A percentile compares a stretch with the other conserved stretches of the same genome.
These are phyloP conservation scores for Wickerhamiella siamensis DNA, from an alignment of 805 yeast species.

Conservation along the genomic window DNA sequence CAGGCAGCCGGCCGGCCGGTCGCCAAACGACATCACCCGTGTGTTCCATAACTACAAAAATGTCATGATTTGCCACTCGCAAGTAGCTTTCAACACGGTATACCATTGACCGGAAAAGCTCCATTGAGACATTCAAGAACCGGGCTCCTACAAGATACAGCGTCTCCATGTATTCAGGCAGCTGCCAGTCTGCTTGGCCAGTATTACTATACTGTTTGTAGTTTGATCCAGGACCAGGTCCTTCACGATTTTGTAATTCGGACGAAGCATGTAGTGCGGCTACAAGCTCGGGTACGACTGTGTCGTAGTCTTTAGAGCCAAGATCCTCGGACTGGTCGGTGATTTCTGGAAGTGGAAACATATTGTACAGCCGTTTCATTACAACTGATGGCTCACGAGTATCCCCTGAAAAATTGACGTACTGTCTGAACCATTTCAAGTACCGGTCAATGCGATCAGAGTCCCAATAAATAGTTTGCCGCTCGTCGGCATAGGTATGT, in stretches of 20 bases:
- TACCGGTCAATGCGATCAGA: conserved; percentile 21
- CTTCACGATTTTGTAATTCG: neutral
- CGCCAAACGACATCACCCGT: neutral
- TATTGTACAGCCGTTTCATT: conserved; percentile 9
- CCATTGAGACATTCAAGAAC: conserved; percentile 1
- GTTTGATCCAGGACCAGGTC: conserved; percentile 3
- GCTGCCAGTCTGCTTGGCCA: neutral
- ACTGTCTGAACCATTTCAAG: neutral
- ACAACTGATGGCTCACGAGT: neutral
- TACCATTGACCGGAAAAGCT: neutral
- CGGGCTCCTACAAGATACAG: conserved; percentile 3
- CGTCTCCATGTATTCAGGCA: conserved; percentile 8
- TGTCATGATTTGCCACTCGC: neutral
- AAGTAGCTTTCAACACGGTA: neutral
- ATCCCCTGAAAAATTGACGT: neutral
- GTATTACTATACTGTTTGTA: conserved; percentile 3
- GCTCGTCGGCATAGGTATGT: conserved; percentile 19
- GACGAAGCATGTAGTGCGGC: neutral
- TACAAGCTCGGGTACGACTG: neutral
- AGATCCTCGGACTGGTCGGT: neutral
- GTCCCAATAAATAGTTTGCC: conserved; percentile 35
- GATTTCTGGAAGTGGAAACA: conserved; percentile 15
- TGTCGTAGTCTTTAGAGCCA: neutral
- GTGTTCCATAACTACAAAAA: neutral
- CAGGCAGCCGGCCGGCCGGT: neutral